A percentile compares a stretch with the other conserved stretches of the same genome.
Conservation (phyloP, 129 eudicot genomes). For the Helianthus tuberosus region DNA sequence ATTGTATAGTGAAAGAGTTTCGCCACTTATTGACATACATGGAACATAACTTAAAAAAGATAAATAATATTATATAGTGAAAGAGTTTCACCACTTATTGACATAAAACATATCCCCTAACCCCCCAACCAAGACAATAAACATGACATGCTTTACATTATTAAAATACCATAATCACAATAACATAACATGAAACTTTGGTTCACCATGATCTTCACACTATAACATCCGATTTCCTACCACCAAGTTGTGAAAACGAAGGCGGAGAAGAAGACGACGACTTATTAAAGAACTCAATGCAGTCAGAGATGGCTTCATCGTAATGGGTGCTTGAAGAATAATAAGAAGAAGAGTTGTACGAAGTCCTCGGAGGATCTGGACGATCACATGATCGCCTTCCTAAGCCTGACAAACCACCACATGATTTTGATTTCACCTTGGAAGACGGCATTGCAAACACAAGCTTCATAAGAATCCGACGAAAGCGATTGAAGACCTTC, state of each 20-base stretch:
- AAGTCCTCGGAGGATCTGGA: slow-evolving; percentile 60
- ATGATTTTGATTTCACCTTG: slow-evolving; percentile 13
- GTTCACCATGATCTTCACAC: slow-evolving; percentile 43
- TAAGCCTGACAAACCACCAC: slow-evolving; percentile 23
- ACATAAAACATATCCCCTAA: background rate
- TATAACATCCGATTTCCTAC: slow-evolving; percentile 49
- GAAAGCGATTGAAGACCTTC: slow-evolving; percentile 65
- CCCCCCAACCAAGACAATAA: background rate
- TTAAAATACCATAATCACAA: slow-evolving; percentile 29
- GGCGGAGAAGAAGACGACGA: slow-evolving; percentile 45
- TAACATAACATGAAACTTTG: slow-evolving; percentile 14
- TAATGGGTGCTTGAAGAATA: slow-evolving; percentile 62
- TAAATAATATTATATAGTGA: too few species aligned
- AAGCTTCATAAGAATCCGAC: slow-evolving; percentile 56
- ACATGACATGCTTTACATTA: slow-evolving; percentile 12
- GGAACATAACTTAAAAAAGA: too few species aligned
- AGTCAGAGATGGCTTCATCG: slow-evolving; percentile 71
- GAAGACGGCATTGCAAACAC: slow-evolving; percentile 46
- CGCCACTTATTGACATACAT: too few species aligned
- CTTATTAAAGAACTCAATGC: slow-evolving; percentile 75
- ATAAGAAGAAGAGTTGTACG: slow-evolving; percentile 59
- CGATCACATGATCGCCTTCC: slow-evolving; percentile 56
- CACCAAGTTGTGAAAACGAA: slow-evolving; percentile 44
- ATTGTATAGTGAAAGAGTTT: too few species aligned
- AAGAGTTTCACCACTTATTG: background rate